Percentiles rank a stretch among this genome's conserved stretches.
Conservation (phyloP, 306 rosid species). For the Echinosophora koreensis region DNA sequence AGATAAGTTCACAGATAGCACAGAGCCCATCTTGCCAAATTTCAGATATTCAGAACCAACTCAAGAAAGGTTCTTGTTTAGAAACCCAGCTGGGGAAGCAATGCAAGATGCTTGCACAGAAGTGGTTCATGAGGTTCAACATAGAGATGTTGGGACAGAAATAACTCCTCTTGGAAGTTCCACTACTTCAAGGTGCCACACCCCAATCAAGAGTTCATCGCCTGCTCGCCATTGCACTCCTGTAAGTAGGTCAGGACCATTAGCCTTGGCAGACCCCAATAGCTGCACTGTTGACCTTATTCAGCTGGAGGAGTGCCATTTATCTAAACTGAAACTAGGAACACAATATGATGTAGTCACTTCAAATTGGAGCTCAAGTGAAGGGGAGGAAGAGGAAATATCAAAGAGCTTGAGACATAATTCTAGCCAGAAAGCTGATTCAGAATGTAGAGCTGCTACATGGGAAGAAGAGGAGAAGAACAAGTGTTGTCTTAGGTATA, state of each 20-base stretch:
- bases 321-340: conserved; percentile 78
- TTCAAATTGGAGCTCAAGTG: conserved; percentile 93
- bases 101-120: conserved; percentile 70
- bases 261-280: conserved; percentile 55
- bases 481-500: conserved; percentile 84
- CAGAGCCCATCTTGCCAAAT: conserved; percentile 63
- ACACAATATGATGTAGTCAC: conserved; percentile 73
- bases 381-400: conserved; percentile 94
- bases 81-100: conserved; percentile 58
- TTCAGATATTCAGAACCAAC: conserved; percentile 66
- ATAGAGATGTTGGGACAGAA: conserved; percentile 88
- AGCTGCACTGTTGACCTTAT: conserved; percentile 58
- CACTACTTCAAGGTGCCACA: conserved; percentile 89
- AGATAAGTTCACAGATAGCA: conserved; percentile 87
- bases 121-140: conserved; percentile 63
- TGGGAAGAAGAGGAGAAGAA: conserved; percentile 94
- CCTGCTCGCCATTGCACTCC: conserved; percentile 97
- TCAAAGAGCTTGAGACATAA: conserved; percentile 93
- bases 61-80: conserved; percentile 77
- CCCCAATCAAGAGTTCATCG: conserved; percentile 84
- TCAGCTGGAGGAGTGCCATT: conserved; percentile 85
- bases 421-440: conserved; percentile 61
- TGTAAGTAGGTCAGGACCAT: conserved; percentile 81
- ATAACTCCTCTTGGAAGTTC: conserved; percentile 99
- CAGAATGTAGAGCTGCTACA: conserved; percentile 73